Evolutionary conservation across 306 rosid species (phyloP).

Genomic region (Quercus mongolica): DNA sequence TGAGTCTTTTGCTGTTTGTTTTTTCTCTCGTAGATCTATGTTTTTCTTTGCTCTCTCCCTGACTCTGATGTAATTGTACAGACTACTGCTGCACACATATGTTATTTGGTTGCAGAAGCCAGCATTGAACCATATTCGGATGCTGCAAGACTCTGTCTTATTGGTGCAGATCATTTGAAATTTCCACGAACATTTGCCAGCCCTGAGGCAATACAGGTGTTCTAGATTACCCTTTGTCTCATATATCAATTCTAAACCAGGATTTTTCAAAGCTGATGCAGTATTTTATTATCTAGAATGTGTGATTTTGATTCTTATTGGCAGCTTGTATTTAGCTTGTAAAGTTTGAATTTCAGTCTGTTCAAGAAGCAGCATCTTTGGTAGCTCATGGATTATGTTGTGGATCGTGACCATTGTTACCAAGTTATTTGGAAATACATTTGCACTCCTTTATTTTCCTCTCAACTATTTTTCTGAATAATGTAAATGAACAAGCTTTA

Average conservation of each 20-base stretch:
- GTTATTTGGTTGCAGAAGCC: constrained; percentile 93
- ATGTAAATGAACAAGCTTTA: neutral
- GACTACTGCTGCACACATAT: constrained; percentile 92
- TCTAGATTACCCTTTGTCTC: constrained; percentile 22
- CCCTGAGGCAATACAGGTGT: constrained; percentile 97
- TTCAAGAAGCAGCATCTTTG: neutral
- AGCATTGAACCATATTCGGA: constrained; percentile 78
- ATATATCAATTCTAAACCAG: constrained; percentile 1
- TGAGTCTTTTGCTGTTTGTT: neutral
- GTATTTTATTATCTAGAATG: neutral
- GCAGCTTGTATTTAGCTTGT: neutral
- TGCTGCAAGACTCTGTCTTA: constrained; percentile 79
- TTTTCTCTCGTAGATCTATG: constrained; percentile 16
- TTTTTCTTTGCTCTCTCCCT: constrained; percentile 21
- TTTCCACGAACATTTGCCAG: constrained; percentile 86
- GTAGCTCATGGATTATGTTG: neutral
- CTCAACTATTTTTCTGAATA: neutral
- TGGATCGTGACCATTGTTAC: neutral
- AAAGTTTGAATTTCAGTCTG: neutral
- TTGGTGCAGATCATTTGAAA: constrained; percentile 96
- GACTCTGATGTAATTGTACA: constrained; percentile 23
- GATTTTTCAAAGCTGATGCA: constrained; percentile 1
- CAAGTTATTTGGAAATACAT: neutral
- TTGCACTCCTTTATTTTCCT: neutral
- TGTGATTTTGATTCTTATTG: neutral